Conservation (phyloP, 2,329 filamentous ascomycete species). For the Elsinoe necatrix region DNA sequence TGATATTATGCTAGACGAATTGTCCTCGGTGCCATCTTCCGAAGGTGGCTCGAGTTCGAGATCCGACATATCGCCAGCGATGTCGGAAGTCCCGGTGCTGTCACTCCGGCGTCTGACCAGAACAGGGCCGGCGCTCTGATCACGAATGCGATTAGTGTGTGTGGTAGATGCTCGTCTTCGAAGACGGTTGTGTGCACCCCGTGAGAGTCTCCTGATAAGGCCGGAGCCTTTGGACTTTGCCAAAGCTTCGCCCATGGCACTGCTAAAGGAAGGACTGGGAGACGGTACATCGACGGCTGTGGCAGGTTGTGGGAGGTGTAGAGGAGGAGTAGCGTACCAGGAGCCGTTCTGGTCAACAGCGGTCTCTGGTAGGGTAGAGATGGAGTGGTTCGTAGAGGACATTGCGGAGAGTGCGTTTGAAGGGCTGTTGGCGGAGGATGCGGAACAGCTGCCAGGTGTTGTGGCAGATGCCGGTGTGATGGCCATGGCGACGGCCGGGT, state of each 20-base stretch:
- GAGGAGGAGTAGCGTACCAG: constrained; percentile 14
- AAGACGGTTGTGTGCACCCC: constrained; percentile 63
- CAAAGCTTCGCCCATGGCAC: constrained; percentile 19
- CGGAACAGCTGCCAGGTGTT: constrained; percentile 27
- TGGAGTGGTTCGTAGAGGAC: constrained; percentile 52
- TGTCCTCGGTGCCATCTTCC: constrained; percentile 34
- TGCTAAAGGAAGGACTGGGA: constrained; percentile 17
- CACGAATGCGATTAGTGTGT: constrained; percentile 61
- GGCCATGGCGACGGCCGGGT: constrained; percentile 20
- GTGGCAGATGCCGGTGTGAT: constrained; percentile 24
- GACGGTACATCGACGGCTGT: constrained; percentile 13
- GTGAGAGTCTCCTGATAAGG: constrained; percentile 78
- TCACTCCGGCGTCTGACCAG: constrained; percentile 82
- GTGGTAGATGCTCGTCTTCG: constrained; percentile 71
- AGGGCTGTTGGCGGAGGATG: constrained; percentile 33
- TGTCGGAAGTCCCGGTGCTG: constrained; percentile 61
- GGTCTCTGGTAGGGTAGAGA: constrained; percentile 58
- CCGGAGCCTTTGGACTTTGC: constrained; percentile 33
- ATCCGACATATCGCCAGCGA: constrained; percentile 40
- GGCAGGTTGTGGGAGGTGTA: constrained; percentile 20
- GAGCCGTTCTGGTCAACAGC: constrained; percentile 18
- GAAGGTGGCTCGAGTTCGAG: constrained; percentile 50
- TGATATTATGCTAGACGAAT: constrained; percentile 19
- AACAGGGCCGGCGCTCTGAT: constrained; percentile 81
- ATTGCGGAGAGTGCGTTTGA: constrained; percentile 28